Evolutionary conservation across 1,284 basidiomycete genomes (phyloP).

Genomic region (Entoloma clypeatum): DNA sequence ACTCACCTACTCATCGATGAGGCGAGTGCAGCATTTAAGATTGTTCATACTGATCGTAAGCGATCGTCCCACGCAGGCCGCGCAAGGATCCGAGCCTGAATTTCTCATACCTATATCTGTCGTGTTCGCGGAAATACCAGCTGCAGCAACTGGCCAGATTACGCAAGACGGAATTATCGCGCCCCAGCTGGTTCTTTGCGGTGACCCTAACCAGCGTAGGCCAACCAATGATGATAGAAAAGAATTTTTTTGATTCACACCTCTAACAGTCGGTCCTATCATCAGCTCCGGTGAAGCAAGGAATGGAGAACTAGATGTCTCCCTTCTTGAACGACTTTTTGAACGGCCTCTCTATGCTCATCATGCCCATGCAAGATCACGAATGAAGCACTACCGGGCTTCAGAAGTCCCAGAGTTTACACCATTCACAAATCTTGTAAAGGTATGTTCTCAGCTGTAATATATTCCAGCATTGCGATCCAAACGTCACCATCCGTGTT

Average conservation of each 20-base stretch:
- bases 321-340: conserved; percentile 44
- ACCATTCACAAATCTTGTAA: conserved; percentile 39
- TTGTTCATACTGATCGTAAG: background rate
- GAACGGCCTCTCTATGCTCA: conserved; percentile 37
- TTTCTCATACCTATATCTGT: conserved; percentile 43
- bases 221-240: background rate
- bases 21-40: conserved; percentile 21
- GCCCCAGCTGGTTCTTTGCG: conserved; percentile 44
- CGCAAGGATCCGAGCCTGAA: conserved; percentile 47
- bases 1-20: conserved; percentile 47
- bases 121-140: conserved; percentile 25
- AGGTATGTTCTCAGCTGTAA: conserved; percentile 26
- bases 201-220: conserved; percentile 43
- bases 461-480: background rate
- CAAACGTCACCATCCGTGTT: background rate
- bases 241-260: background rate
- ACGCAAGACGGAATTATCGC: conserved; percentile 19
- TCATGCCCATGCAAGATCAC: conserved; percentile 18
- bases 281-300: conserved; percentile 39
- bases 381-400: background rate
- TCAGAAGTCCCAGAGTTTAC: conserved; percentile 17
- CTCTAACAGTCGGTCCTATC: conserved; percentile 38
- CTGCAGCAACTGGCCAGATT: conserved; percentile 5
- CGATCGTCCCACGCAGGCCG: conserved; percentile 29
- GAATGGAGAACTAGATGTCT: conserved; percentile 40